A percentile compares a stretch with the other conserved stretches of the same genome.
These are phyloP conservation scores for Dactylellina drechsleri DNA, from an alignment of 2,329 filamentous ascomycete genomes.

Conservation along the genomic window DNA sequence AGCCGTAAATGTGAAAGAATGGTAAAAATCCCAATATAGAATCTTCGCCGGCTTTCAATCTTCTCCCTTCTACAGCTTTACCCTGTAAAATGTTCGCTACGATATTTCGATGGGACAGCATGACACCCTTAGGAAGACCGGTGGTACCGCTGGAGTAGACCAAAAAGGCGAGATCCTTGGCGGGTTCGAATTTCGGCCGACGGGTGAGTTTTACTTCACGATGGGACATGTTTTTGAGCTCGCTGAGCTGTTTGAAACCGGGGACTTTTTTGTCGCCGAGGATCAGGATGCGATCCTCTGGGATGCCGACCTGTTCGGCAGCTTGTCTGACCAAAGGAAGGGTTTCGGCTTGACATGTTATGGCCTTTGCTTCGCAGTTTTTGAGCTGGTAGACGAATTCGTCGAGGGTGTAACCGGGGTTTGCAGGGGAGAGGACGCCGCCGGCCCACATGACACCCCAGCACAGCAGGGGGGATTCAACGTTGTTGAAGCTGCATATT, in stretches of 20 bases:
- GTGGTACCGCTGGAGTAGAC: constrained; percentile 93
- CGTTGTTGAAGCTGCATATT: constrained; percentile 72
- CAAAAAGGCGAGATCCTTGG: constrained; percentile 80
- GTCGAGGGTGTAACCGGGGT: constrained; percentile 78
- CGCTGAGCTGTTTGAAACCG: constrained; percentile 69
- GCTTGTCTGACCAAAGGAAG: constrained; percentile 74
- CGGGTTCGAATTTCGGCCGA: constrained; percentile 70
- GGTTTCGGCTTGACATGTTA: constrained; percentile 77
- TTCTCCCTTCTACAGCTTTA: constrained; percentile 57
- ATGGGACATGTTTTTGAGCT: constrained; percentile 72
- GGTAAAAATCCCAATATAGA: constrained; percentile 81
- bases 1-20: constrained; percentile 87
- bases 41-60: constrained; percentile 66
- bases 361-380: constrained; percentile 77
- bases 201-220: constrained; percentile 68
- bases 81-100: constrained; percentile 72
- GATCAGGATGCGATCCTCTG: constrained; percentile 76
- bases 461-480: constrained; percentile 80
- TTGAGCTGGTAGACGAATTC: constrained; percentile 87
- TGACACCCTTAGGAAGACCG: constrained; percentile 89
- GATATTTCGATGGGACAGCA: constrained; percentile 84
- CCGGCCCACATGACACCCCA: constrained; percentile 87
- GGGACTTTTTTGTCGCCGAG: constrained; percentile 73
- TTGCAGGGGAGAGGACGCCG: constrained; percentile 83
- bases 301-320: constrained; percentile 75